Evolutionary conservation across 2,329 filamentous ascomycete species (phyloP).

Genomic region (Aspergillus sp.): DNA sequence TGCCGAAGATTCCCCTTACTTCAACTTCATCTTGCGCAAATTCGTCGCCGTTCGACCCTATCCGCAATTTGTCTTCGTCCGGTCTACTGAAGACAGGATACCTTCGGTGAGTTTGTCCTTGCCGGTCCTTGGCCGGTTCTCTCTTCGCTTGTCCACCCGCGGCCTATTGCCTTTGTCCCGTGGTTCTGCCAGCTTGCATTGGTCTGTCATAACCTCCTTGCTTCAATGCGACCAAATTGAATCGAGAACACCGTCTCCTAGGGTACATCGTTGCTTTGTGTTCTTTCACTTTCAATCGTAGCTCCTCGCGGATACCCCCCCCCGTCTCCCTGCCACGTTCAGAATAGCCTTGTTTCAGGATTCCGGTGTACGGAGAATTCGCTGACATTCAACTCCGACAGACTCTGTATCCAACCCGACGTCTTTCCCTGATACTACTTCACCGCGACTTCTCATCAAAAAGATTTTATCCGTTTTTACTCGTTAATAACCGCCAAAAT

Average conservation of each 20-base stretch:
- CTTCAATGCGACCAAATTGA: constrained; percentile 14
- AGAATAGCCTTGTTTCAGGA: constrained; percentile 10
- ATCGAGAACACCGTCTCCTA: neutral
- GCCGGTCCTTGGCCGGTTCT: neutral
- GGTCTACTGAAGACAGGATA: neutral
- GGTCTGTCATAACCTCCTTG: constrained; percentile 19
- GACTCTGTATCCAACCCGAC: constrained; percentile 2
- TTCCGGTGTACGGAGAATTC: constrained; percentile 14
- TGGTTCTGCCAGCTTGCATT: constrained; percentile 1
- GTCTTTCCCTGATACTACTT: constrained; percentile 9
- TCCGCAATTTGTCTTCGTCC: neutral
- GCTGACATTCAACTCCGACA: constrained; percentile 15
- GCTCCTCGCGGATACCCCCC: constrained; percentile 8
- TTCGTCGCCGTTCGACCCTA: constrained; percentile 11
- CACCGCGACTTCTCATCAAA: constrained; percentile 7
- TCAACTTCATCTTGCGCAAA: constrained; percentile 13
- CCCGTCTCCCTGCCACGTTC: constrained; percentile 17
- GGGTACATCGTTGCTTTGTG: neutral
- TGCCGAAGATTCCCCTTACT: constrained; percentile 19
- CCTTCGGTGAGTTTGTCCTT: constrained; percentile 12
- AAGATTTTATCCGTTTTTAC: constrained; percentile 9
- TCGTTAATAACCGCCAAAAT: constrained; percentile 63
- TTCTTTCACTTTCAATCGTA: constrained; percentile 8
- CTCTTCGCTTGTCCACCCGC: neutral
- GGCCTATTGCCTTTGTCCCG: constrained; percentile 4